Conservation (phyloP, 441 rosid species). For the Arabidopsis hybrid region DNA sequence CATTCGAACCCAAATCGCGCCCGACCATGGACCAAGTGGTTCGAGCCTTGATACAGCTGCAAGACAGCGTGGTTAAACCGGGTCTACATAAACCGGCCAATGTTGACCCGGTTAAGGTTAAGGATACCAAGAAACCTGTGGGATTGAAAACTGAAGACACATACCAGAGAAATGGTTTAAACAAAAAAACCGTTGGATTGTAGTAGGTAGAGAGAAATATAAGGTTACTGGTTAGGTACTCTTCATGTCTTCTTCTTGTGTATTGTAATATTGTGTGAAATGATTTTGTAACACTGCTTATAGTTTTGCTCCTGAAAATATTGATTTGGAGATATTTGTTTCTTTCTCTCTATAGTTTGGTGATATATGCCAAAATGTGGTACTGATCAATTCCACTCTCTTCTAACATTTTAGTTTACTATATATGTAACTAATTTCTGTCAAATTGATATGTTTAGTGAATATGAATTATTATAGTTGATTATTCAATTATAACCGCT, state of each 20-base stretch:
- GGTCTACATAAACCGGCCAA: not conserved
- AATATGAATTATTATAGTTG: too few relatives aligned
- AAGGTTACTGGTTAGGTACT: conserved; percentile 17
- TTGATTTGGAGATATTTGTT: not conserved
- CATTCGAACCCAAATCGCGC: conserved; percentile 67
- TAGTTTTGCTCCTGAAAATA: conserved; percentile 27
- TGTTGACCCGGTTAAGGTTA: conserved; percentile 26
- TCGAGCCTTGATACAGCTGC: conserved; percentile 59
- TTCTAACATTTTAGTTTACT: not conserved
- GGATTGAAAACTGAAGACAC: conserved; percentile 28
- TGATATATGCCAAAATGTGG: not conserved
- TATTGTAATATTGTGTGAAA: conserved; percentile 38
- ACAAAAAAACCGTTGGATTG: conserved; percentile 27
- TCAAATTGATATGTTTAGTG: too few relatives aligned
- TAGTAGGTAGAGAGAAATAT: conserved; percentile 20
- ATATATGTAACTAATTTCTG: conserved; percentile 3
- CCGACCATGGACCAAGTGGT: conserved; percentile 73
- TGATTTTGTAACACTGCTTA: conserved; percentile 16
- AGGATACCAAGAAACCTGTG: conserved; percentile 35
- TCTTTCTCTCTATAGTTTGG: not conserved
- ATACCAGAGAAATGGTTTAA: conserved; percentile 27
- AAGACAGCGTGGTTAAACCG: conserved; percentile 44
- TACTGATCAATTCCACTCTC: not conserved
- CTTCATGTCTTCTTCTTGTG: conserved; percentile 11
- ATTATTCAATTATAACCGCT: too few relatives aligned